Percentiles rank a stretch among this genome's conserved stretches.
Evolutionary conservation across 2,329 filamentous ascomycete genomes (phyloP).

Genomic region (Penicillium expansum): DNA sequence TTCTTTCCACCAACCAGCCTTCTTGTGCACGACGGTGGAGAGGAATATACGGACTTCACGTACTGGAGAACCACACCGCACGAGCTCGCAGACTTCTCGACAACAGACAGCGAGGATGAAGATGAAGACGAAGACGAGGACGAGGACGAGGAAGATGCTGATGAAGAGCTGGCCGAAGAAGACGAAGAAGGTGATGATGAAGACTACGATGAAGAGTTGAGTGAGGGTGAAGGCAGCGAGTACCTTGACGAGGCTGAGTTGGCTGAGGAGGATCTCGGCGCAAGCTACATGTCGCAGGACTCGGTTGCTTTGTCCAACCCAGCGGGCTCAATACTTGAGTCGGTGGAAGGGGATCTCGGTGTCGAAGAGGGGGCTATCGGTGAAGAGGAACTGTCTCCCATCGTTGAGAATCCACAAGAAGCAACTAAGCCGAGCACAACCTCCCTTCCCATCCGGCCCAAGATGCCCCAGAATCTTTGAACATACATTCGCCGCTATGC

Average conservation of each 20-base stretch:
- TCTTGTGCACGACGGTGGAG: conserved; percentile 82
- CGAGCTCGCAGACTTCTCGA: conserved; percentile 84
- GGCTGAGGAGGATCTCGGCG: conserved; percentile 33
- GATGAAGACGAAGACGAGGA: conserved; percentile 53
- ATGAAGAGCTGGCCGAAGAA: conserved; percentile 52
- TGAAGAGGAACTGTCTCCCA: conserved; percentile 25
- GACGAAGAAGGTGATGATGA: conserved; percentile 49
- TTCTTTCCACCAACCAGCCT: conserved; percentile 93
- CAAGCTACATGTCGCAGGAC: conserved; percentile 37
- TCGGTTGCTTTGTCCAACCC: conserved; percentile 48
- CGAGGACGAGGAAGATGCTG: conserved; percentile 50
- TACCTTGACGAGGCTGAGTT: conserved; percentile 52
- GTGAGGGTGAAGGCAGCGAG: conserved; percentile 54
- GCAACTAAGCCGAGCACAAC: conserved; percentile 6
- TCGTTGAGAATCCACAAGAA: conserved; percentile 9
- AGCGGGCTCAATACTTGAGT: conserved; percentile 43
- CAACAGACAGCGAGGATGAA: conserved; percentile 65
- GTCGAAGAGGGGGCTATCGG: conserved; percentile 20
- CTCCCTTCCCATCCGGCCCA: conserved; percentile 23
- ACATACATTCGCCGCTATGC: conserved; percentile 6
- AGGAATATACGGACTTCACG: conserved; percentile 94
- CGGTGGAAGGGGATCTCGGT: conserved; percentile 42
- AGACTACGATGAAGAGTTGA: conserved; percentile 42
- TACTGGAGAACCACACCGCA: conserved; percentile 89
- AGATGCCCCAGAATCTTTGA: conserved; percentile 15